Evolutionary conservation across 306 rosid genomes (phyloP).

Genomic region (Lupinus albus): DNA sequence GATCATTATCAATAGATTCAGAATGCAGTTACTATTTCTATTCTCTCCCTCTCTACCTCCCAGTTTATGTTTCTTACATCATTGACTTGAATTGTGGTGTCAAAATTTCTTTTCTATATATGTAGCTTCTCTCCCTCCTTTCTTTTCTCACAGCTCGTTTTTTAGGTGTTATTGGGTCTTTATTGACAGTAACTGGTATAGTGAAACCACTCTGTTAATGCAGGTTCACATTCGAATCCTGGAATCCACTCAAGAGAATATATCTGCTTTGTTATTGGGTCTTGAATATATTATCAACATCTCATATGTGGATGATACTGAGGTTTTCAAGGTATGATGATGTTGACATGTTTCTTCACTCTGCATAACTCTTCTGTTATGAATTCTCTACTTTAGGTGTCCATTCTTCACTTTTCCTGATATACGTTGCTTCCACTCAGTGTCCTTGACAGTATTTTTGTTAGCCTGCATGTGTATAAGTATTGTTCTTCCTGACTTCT

Average conservation of each 20-base stretch:
- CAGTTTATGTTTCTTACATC: no score
- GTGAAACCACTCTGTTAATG: not conserved
- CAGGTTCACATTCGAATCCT: conserved; percentile 84
- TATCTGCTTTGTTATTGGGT: conserved; percentile 75
- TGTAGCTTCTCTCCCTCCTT: not conserved
- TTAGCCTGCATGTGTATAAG: conserved; percentile 5
- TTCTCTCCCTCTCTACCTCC: no score
- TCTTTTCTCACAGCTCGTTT: not conserved
- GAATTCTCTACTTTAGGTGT: not conserved
- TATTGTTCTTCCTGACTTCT: not conserved
- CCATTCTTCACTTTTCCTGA: not conserved
- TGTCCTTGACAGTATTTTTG: not conserved
- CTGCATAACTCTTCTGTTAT: not conserved
- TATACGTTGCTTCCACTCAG: not conserved
- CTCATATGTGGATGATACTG: conserved; percentile 93
- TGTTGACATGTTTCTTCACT: conserved; percentile 9
- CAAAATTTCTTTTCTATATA: not conserved
- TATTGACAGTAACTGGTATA: not conserved
- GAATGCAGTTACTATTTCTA: no score
- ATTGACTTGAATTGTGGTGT: conserved; percentile 7
- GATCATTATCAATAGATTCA: no score
- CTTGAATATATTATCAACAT: conserved; percentile 94
- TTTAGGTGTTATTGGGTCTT: conserved; percentile 31
- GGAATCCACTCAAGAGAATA: conserved; percentile 78
- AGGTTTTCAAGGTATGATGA: conserved; percentile 81